phyloP scores from a whole-genome alignment of 83 land plant species.

The Larix sibirica region DNA sequence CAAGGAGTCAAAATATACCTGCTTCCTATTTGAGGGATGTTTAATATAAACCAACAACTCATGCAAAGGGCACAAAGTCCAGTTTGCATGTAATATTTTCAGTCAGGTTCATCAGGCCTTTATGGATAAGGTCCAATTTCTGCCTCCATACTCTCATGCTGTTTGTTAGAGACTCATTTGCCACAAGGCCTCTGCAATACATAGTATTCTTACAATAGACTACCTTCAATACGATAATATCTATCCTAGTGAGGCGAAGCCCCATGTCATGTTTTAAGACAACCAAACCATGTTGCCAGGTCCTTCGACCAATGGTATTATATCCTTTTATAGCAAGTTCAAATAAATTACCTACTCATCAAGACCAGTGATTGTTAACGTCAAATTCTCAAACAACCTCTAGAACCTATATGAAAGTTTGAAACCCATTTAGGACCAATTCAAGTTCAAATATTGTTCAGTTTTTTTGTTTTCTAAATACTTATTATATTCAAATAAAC shows the following conservation, averaged over 20 bases:
- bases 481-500: no score
- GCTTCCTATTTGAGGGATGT: conserved; percentile 68
- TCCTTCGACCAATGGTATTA: not conserved
- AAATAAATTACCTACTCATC: no score
- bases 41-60: conserved; percentile 55
- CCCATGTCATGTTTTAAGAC: not conserved
- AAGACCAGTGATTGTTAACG: no score
- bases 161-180: conserved; percentile 42
- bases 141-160: conserved; percentile 32
- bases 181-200: conserved; percentile 65
- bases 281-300: not conserved
- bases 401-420: no score
- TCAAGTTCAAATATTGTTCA: not conserved
- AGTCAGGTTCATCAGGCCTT: conserved; percentile 80
- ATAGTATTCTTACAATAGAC: not conserved
- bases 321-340: not conserved
- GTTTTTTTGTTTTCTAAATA: no score
- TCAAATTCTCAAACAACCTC: no score
- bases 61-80: conserved; percentile 74
- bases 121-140: conserved; percentile 69
- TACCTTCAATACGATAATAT: not conserved
- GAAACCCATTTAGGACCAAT: not conserved
- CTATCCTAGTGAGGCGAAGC: not conserved
- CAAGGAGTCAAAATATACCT: conserved; percentile 38
- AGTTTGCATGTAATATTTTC: conserved; percentile 69